Evolutionary conservation across 495 filamentous ascomycete genomes (phyloP), one percentile per base, ranked within the genome.

Genomic region (Daldinia bambusicola): DNA sequence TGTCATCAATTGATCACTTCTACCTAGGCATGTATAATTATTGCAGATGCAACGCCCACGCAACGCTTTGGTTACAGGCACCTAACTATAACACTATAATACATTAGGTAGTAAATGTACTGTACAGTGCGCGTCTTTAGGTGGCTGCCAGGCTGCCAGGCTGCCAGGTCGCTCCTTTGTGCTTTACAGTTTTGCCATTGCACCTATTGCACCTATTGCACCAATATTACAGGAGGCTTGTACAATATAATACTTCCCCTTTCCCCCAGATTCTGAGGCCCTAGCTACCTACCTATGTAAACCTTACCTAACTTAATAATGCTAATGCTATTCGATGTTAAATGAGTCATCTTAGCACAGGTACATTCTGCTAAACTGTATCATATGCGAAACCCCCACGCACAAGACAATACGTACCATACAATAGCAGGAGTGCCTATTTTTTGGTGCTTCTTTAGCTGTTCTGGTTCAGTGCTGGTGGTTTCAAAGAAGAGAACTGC

Each of bases 1-100:
- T 67, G 69, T 67, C 69, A 72, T 72, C 69, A 72, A 72, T 72
- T 60, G 60, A 67, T 63, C 14, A 34, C 31, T 40, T 43, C 20
- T 26, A n/a, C n/a, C n/a, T n/a, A n/a, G n/a, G n/a, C n/a, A 40
- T 26, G 41, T 34, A 26, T 26, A 26, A 26, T 63, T 57, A 40
- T 69, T 57, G 34, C 34, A 59, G 56, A 56, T 22, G 63, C 61
- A 58, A 51, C 59, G 52, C n/a, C n/a, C n/a, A n/a, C n/a, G n/a
- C n/a, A n/a, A n/a, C n/a, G n/a, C n/a, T n/a, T n/a, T n/a, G n/a
- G n/a, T n/a, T n/a, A n/a, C n/a, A n/a, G n/a, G n/a, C n/a, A n/a
- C n/a, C n/a, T n/a, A n/a, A n/a, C n/a, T n/a, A n/a, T n/a, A n/a
- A n/a, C n/a, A n/a, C n/a, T n/a, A n/a, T n/a, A n/a, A n/a, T n/a